Conservation (phyloP, 352 stramenopile genomes). For the Blastocystis sp. region DNA sequence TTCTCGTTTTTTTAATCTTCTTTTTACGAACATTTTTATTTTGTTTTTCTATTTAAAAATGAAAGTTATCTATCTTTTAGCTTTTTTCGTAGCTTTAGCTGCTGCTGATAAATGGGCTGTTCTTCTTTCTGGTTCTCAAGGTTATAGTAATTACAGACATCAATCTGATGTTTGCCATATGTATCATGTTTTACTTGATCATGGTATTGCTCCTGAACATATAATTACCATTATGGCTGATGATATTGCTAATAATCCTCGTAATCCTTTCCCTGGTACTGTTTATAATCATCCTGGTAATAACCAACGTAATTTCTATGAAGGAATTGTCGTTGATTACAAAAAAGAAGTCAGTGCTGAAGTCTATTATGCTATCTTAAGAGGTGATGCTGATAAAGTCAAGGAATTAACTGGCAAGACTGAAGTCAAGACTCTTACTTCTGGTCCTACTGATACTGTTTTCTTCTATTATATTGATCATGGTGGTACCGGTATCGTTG, state of each 20-base stretch:
- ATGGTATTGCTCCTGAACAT: conserved; percentile 62
- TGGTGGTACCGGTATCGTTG: conserved; percentile 55
- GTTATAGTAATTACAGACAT: conserved; percentile 68
- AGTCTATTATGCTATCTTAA: conserved; percentile 61
- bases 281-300: conserved; percentile 59
- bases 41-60: no score
- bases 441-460: conserved; percentile 55
- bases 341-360: conserved; percentile 50
- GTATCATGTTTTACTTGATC: conserved; percentile 62
- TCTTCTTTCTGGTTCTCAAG: conserved; percentile 13
- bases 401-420: conserved; percentile 39
- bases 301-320: conserved; percentile 51
- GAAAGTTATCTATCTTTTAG: no score
- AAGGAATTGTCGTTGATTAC: conserved; percentile 44
- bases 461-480: conserved; percentile 73
- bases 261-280: conserved; percentile 60
- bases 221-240: conserved; percentile 71
- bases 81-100: conserved; percentile 11
- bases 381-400: conserved; percentile 49
- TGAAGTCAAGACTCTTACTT: conserved; percentile 55
- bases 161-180: conserved; percentile 58
- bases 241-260: conserved; percentile 53
- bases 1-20: no score
- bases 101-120: conserved; percentile 19
- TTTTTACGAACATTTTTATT: no score